phyloP scores from a whole-genome alignment of 202 grass and related monocot genomes.

The Zizania palustris region DNA sequence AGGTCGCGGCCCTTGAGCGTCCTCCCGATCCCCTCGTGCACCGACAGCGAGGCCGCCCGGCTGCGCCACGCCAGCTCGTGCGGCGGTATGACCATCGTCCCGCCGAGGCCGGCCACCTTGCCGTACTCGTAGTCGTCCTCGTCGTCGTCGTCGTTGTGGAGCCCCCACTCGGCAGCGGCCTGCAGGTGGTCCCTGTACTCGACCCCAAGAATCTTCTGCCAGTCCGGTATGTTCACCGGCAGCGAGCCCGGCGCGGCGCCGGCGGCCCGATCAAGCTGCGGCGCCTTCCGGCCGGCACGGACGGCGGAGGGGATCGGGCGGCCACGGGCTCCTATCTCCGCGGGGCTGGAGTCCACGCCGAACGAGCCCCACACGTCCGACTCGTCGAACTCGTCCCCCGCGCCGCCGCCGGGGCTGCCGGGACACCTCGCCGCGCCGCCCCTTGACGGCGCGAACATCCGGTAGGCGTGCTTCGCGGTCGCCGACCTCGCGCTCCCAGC shows the following conservation, averaged over 20 bases:
- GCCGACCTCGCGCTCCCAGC: conserved; percentile 59
- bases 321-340: conserved; percentile 34
- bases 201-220: conserved; percentile 82
- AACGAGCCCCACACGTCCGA: conserved; percentile 55
- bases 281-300: conserved; percentile 36
- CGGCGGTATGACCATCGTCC: conserved; percentile 57
- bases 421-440: conserved; percentile 37
- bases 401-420: conserved; percentile 12
- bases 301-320: conserved; percentile 32
- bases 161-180: conserved; percentile 41
- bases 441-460: conserved; percentile 60
- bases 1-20: conserved; percentile 96
- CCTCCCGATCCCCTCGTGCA: conserved; percentile 84
- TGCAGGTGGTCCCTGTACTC: conserved; percentile 54
- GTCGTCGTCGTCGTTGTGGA: conserved; percentile 37
- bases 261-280: neutral
- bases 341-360: conserved; percentile 17
- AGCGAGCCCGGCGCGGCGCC: conserved; percentile 51
- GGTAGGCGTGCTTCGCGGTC: conserved; percentile 64
- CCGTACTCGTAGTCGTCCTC: conserved; percentile 27
- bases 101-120: conserved; percentile 5
- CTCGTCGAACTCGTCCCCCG: conserved; percentile 75
- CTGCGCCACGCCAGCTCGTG: conserved; percentile 79
- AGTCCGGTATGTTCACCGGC: conserved; percentile 87
- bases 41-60: conserved; percentile 71